A percentile compares a stretch with the other conserved stretches of the same genome.
Evolutionary conservation across 495 filamentous ascomycete species (phyloP).

Genomic region (Ramalina peruviana): DNA sequence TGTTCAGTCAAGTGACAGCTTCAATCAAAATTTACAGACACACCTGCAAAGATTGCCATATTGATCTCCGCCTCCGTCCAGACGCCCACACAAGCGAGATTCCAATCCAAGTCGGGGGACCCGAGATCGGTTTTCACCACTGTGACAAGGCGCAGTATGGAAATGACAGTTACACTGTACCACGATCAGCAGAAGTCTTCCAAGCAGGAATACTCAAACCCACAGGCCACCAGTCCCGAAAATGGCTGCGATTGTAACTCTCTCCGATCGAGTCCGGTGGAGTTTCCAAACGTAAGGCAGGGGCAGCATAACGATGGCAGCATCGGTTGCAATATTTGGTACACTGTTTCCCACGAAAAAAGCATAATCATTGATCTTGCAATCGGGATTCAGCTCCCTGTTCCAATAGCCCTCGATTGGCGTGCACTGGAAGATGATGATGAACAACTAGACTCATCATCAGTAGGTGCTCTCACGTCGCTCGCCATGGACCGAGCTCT

Average conservation of each 20-base stretch:
- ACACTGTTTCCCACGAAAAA: conserved; percentile 27
- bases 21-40: not conserved
- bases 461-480: not conserved
- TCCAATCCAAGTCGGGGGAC: conserved; percentile 4
- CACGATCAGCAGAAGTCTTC: not conserved
- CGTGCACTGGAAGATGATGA: conserved; percentile 23
- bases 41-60: conserved; percentile 5
- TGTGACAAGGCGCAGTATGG: conserved; percentile 19
- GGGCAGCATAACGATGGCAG: conserved; percentile 34
- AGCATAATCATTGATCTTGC: conserved; percentile 18
- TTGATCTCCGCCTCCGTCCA: conserved; percentile 2
- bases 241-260: conserved; percentile 11
- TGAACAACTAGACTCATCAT: conserved; percentile 7
- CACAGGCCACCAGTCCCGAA: conserved; percentile 14
- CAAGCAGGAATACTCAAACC: not conserved
- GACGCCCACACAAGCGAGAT: not conserved
- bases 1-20: not conserved
- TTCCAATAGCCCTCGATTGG: conserved; percentile 12
- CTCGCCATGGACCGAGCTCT: not conserved
- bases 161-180: conserved; percentile 19
- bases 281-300: conserved; percentile 32
- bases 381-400: conserved; percentile 1
- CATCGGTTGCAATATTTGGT: conserved; percentile 31
- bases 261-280: conserved; percentile 26
- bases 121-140: not conserved